Evolutionary conservation across 2,329 filamentous ascomycete genomes (phyloP), one percentile per base, ranked within the genome.

Genomic region (Diaporthe ilicicola): DNA sequence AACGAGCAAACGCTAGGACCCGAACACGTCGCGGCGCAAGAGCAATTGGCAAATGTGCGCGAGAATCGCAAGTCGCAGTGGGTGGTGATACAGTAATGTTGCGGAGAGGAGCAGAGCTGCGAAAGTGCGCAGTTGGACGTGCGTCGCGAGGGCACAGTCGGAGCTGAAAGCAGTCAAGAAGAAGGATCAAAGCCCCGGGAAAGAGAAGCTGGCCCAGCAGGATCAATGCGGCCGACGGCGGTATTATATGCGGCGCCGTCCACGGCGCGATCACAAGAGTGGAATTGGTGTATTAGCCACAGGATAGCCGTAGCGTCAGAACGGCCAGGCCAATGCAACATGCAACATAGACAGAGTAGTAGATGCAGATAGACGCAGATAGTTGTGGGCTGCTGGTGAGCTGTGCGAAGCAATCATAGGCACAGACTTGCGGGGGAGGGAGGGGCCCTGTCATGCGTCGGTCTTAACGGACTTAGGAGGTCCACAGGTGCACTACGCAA

Each of bases 211-310:
- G 56, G 42, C 27, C 10, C 27, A 34, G 42, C 32, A 34, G 32
- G n/a, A 64, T 64, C 59, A 64, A 64, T 64, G 59, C 59, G 59
- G 59, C 50, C 59, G 59, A 64, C 59, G 59, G 59, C 44, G 59
- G 59, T 44, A 64, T 50, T 64, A 64, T 64, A 50, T 64, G 56
- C 59, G 44, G 42, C 44, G 59, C 44, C 44, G 44, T 50, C 44
- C 44, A 50, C 59, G 19, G 29, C 29, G 48, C 42, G n/a, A 64
- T 64, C 29, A 34, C 59, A 64, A 50, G 29, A 64, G 59, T 62
- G 59, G 44, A 64, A 44, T 64, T 64, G 59, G 59, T 62, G 59
- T 48, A 24, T 22, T 50, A 13, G 29, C 59, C 59, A 61, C 29
- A 27, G 59, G 37, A 37, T 37, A n/a, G n/a, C 42, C 29, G n/a